Base-by-base conservation (phyloP, 2,329 filamentous ascomycete genomes). In the Apiospora aurea region DNA sequence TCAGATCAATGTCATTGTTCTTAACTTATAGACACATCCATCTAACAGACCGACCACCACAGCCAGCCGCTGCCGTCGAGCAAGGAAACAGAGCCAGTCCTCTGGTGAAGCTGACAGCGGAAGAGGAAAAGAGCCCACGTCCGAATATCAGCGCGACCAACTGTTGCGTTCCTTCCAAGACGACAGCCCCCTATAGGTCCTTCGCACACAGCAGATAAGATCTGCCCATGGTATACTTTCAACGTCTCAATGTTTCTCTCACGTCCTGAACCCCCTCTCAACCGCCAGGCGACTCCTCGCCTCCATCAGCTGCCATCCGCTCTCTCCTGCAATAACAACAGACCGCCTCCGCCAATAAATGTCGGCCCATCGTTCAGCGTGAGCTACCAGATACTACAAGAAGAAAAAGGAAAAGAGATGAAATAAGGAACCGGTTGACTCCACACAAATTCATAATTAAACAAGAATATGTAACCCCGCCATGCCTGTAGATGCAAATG, bases 391-490 rank as follows among this genome's bases (percentile, higher is more conserved):
- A 68, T 46, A 68, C 66, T 47, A 44, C 66, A 72, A 77, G 73
- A 76, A 74, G 73, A 70, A 73, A 71, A 75, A 77, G 47, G 68
- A 74, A 73, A 77, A 75, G 76, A 74, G 74, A 75, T 77, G 75
- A 75, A 73, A 73, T 71, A 74, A 74, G 77, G 74, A 74, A 76
- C 76, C 77, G 75, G 76, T 76, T 73, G 72, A 78, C 73, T 78
- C 77, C 77, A 72, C 57, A 64, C 76, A 76, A 77, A 77, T 82
- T 84, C 82, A 78, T 85, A 82, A 86, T 87, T 86, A 86, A 86
- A 87, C 84, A 87, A 85, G 81, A 69, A 83, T 86, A 86, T 83
- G 83, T 83, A 82, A 81, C 78, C 81, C 66, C 82, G 80, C 82
- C 83, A 78, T 81, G 81, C 78, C 75, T 74, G 76, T 77, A 77